A percentile compares a stretch with the other conserved stretches of the same genome.
Evolutionary conservation across 169 alveolate genomes (phyloP).

Genomic region (Plasmodium reichenowi): DNA sequence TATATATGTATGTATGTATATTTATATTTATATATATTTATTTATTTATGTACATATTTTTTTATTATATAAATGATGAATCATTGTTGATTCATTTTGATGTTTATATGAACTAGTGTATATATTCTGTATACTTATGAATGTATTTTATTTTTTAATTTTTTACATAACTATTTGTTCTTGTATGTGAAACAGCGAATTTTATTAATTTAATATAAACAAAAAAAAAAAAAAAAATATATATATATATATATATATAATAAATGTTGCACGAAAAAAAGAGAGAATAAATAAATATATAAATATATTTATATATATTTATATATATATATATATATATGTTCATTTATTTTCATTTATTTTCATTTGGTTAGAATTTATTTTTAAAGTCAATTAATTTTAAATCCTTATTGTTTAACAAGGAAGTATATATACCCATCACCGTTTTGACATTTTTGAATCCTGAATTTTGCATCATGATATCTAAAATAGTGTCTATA

Average conservation of each 20-base stretch:
- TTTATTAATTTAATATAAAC: background rate
- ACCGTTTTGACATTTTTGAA: slow-evolving; percentile 31
- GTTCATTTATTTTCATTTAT: background rate
- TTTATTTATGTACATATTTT: background rate
- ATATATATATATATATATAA: background rate
- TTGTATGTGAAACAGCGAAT: too few species aligned
- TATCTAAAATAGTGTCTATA: slow-evolving; percentile 38
- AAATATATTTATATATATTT: background rate
- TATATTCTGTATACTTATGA: background rate
- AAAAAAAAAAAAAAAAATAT: background rate
- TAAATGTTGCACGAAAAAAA: background rate
- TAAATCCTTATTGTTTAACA: slow-evolving; percentile 35
- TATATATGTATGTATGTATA: background rate
- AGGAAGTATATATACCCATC: slow-evolving; percentile 53
- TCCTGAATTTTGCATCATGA: slow-evolving; percentile 38
- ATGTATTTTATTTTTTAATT: background rate
- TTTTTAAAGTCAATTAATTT: slow-evolving; percentile 34
- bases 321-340: background rate
- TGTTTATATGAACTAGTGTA: background rate
- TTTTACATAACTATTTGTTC: too few species aligned
- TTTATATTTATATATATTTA: too few species aligned
- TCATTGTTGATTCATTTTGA: background rate
- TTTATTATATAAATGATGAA: background rate
- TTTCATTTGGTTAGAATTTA: background rate
- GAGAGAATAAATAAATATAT: background rate